These are phyloP conservation scores for Gossypioides kirkii DNA, from an alignment of 345 rosid species.

Conservation along the genomic window DNA sequence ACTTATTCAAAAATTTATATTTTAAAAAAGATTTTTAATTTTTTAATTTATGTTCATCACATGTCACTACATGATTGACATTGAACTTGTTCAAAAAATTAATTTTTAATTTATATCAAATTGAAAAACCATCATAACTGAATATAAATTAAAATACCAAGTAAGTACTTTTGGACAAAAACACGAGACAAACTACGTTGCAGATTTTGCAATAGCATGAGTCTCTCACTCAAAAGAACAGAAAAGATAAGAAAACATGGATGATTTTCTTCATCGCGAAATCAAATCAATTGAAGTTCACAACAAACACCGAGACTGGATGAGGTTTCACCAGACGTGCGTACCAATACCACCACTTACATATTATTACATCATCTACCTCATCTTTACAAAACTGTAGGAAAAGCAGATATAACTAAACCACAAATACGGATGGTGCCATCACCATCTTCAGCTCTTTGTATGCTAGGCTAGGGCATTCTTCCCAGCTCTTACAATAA, in stretches of 20 bases:
- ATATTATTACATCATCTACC: slow-evolving; percentile 20
- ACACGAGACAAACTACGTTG: too few species aligned
- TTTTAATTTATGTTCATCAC: too few species aligned
- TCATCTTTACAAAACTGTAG: slow-evolving; percentile 32
- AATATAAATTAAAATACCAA: too few species aligned
- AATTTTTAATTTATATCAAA: too few species aligned
- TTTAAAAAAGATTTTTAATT: too few species aligned
- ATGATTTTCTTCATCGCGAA: neutral
- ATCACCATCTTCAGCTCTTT: neutral
- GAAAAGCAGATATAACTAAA: neutral
- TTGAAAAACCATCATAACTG: too few species aligned
- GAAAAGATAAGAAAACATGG: neutral
- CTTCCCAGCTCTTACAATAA: neutral
- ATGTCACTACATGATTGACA: too few species aligned
- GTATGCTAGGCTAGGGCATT: slow-evolving; percentile 5
- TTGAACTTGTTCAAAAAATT: too few species aligned
- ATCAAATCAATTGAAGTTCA: neutral
- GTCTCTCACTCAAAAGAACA: neutral
- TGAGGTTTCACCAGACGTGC: slow-evolving; percentile 20
- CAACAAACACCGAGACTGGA: slow-evolving; percentile 18
- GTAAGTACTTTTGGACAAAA: too few species aligned
- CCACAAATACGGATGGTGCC: neutral
- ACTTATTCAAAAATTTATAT: too few species aligned
- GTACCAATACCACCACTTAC: slow-evolving; percentile 26
- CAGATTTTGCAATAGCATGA: too few species aligned